A percentile compares a stretch with the other conserved stretches of the same genome.
Evolutionary conservation across 2,329 filamentous ascomycete species (phyloP).

Genomic region (Fusarium gaditjirri): DNA sequence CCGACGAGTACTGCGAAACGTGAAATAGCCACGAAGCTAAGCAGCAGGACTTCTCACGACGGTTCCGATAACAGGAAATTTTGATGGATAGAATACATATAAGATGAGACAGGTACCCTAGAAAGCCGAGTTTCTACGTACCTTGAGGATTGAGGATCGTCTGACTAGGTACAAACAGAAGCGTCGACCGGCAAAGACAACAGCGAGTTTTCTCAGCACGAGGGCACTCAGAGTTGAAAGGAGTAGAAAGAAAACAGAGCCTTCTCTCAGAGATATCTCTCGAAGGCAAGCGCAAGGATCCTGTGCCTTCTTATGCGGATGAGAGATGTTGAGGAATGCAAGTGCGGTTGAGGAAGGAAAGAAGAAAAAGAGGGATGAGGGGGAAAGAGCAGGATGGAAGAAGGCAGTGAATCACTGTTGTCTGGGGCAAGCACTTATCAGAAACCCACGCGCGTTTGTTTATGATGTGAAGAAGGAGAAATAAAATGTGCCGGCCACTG

Average conservation of each 20-base stretch:
- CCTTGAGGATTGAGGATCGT: slow-evolving; percentile 8
- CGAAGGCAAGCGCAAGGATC: neutral
- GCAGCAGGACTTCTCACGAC: neutral
- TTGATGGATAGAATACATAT: neutral
- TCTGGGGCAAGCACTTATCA: neutral
- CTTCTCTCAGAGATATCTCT: neutral
- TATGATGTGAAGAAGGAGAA: neutral
- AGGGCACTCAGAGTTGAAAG: neutral
- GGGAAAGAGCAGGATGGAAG: neutral
- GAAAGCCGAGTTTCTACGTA: neutral
- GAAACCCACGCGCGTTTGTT: neutral
- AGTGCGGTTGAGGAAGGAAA: neutral
- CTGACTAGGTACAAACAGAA: neutral
- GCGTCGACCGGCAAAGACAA: neutral
- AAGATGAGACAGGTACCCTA: neutral
- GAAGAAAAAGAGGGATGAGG: neutral
- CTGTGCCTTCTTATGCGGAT: neutral
- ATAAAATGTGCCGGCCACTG: neutral
- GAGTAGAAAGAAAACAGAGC: neutral
- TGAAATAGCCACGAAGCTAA: neutral
- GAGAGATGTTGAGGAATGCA: slow-evolving; percentile 8
- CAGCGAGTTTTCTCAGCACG: neutral
- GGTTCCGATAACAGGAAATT: neutral
- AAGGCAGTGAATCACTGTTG: slow-evolving; percentile 8
- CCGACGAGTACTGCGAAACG: neutral